Percentiles rank a stretch among this genome's conserved stretches.
phyloP scores from a whole-genome alignment of 192 early-diverging fungal genomes.

The Podila epicladia region DNA sequence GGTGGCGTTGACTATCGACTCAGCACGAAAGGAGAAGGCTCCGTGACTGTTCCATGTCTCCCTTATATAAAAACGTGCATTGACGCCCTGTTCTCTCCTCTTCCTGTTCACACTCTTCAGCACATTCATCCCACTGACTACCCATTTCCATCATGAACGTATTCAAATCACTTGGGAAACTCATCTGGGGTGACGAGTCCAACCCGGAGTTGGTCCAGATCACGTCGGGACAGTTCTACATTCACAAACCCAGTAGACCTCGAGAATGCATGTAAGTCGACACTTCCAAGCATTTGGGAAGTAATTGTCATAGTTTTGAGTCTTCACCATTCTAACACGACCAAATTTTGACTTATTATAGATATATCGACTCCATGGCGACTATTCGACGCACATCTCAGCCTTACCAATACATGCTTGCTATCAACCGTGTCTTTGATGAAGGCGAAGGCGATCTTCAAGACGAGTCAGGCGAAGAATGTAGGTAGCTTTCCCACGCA shows the following conservation, averaged over 20 bases:
- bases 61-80: too few species aligned
- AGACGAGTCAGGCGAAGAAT: slow-evolving; percentile 58
- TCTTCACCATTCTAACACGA: background rate
- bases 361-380: slow-evolving; percentile 74
- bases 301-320: background rate
- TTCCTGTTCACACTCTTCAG: background rate
- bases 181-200: slow-evolving; percentile 70
- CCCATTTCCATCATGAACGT: slow-evolving; percentile 62
- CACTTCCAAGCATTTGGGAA: background rate
- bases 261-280: slow-evolving; percentile 60
- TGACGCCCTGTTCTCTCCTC: background rate
- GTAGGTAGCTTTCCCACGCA: slow-evolving; percentile 1
- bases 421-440: slow-evolving; percentile 77
- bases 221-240: slow-evolving; percentile 70
- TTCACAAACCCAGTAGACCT: slow-evolving; percentile 57
- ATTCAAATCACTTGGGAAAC: slow-evolving; percentile 70
- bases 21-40: background rate
- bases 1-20: slow-evolving; percentile 3
- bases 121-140: background rate
- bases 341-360: background rate
- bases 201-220: slow-evolving; percentile 68
- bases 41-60: too few species aligned
- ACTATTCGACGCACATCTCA: slow-evolving; percentile 72
- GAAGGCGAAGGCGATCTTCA: slow-evolving; percentile 78
- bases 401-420: slow-evolving; percentile 78